Percentiles rank a stretch among this genome's conserved stretches.
Conservation (phyloP, 2,329 filamentous ascomycete genomes). For the Lasiodiplodia gonubiensis region DNA sequence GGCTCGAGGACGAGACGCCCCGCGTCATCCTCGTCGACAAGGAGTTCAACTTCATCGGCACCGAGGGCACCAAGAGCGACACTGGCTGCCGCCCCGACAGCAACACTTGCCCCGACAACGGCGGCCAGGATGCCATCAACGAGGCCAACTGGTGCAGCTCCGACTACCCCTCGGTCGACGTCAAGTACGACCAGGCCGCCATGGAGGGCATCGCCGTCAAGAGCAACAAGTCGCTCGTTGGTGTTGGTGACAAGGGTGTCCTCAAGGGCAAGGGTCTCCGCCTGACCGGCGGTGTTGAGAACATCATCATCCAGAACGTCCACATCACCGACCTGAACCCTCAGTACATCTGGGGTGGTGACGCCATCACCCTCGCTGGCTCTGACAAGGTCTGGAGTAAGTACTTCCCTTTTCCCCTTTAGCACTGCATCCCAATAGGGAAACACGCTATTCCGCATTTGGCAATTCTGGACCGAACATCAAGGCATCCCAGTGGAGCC, state of each 20-base stretch:
- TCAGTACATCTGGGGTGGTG: slow-evolving; percentile 48
- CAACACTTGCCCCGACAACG: slow-evolving; percentile 24
- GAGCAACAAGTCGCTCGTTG: slow-evolving; percentile 52
- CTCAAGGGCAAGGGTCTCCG: slow-evolving; percentile 52
- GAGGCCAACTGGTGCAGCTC: slow-evolving; percentile 26
- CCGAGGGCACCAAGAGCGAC: slow-evolving; percentile 30
- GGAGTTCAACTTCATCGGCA: slow-evolving; percentile 39
- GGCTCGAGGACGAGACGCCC: slow-evolving; percentile 33
- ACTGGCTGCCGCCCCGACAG: slow-evolving; percentile 22
- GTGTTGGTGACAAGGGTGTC: slow-evolving; percentile 47
- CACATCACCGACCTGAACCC: slow-evolving; percentile 47
- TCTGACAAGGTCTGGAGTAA: slow-evolving; percentile 44
- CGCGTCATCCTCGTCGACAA: slow-evolving; percentile 36
- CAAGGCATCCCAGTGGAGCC: background rate
- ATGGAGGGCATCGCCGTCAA: slow-evolving; percentile 41
- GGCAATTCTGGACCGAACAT: slow-evolving; percentile 2
- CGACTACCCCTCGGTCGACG: slow-evolving; percentile 20
- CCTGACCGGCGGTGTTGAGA: slow-evolving; percentile 42
- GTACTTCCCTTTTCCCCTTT: slow-evolving; percentile 28
- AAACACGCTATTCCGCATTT: slow-evolving; percentile 9
- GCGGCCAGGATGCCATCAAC: slow-evolving; percentile 27
- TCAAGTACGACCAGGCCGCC: slow-evolving; percentile 45
- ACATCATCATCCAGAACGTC: slow-evolving; percentile 52
- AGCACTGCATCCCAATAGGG: background rate
- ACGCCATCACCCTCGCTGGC: slow-evolving; percentile 45